These are phyloP conservation scores for Barnettozyma hawaiiensis DNA, from an alignment of 1,139 yeast species.

Conservation along the genomic window DNA sequence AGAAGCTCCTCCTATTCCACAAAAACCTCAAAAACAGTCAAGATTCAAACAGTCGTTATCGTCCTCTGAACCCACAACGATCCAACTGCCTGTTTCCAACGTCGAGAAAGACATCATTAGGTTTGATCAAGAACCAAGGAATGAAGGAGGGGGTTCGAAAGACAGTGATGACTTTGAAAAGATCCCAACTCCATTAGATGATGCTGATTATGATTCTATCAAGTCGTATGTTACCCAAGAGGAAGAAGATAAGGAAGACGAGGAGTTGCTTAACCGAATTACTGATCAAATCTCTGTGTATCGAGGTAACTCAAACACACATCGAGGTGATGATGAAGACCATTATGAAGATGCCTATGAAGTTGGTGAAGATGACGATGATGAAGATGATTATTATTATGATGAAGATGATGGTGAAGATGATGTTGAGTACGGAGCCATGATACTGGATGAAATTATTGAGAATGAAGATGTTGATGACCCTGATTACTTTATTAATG, in stretches of 20 bases:
- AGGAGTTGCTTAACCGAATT: constrained; percentile 9
- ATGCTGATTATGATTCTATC: constrained; percentile 11
- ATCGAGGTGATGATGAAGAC: constrained; percentile 17
- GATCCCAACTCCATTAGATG: not conserved
- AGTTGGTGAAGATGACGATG: constrained; percentile 15
- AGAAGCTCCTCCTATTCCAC: not conserved
- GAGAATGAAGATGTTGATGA: constrained; percentile 40
- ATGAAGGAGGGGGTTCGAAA: not conserved
- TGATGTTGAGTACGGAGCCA: constrained; percentile 26
- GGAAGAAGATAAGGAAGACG: constrained; percentile 21
- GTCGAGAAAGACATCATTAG: not conserved
- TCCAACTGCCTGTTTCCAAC: not conserved
- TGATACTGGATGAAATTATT: constrained; percentile 30
- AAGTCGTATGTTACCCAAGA: constrained; percentile 13
- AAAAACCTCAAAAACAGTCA: constrained; percentile 10
- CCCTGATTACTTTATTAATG: constrained; percentile 32
- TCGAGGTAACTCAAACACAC: constrained; percentile 13
- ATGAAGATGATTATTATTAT: constrained; percentile 24
- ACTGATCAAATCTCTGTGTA: constrained; percentile 18
- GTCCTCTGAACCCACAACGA: not conserved
- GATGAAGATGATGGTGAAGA: too few relatives aligned
- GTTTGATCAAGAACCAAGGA: not conserved
- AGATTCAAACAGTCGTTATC: constrained; percentile 7
- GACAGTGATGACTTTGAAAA: not conserved
- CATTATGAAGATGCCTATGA: constrained; percentile 26